phyloP scores from a whole-genome alignment of 2,329 filamentous ascomycete genomes.

The Apiospora sp. region DNA sequence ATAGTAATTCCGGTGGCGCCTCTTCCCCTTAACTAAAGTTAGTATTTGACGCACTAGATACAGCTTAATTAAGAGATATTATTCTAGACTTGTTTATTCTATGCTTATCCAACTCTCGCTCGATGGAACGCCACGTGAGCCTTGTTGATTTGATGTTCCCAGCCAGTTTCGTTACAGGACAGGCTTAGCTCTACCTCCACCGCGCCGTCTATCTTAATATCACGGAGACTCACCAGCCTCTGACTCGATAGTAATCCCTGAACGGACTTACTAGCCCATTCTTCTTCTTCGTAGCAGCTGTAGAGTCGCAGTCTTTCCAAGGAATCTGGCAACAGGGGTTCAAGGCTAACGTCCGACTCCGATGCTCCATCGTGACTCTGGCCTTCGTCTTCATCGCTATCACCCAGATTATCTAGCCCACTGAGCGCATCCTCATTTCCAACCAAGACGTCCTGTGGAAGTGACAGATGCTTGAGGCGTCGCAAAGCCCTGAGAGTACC shows the following conservation, averaged over 20 bases:
- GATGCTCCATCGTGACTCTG: background rate
- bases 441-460: background rate
- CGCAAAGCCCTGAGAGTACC: background rate
- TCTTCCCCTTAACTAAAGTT: no score
- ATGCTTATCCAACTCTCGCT: no score
- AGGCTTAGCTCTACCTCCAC: no score
- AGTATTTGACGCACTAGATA: no score
- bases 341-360: background rate
- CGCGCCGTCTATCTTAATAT: background rate
- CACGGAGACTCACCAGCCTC: background rate
- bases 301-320: background rate
- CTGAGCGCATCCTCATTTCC: background rate
- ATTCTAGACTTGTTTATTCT: no score
- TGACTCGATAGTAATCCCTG: background rate
- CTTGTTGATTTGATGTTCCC: no score
- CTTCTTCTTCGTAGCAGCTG: background rate
- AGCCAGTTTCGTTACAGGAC: no score
- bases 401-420: background rate
- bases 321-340: background rate
- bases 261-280: background rate
- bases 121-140: no score
- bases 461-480: background rate
- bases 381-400: background rate
- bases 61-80: no score
- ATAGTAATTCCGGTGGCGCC: no score